Evolutionary conservation across 2,329 filamentous ascomycete genomes (phyloP).

Genomic region (Coniosporium tulheliwenetii): DNA sequence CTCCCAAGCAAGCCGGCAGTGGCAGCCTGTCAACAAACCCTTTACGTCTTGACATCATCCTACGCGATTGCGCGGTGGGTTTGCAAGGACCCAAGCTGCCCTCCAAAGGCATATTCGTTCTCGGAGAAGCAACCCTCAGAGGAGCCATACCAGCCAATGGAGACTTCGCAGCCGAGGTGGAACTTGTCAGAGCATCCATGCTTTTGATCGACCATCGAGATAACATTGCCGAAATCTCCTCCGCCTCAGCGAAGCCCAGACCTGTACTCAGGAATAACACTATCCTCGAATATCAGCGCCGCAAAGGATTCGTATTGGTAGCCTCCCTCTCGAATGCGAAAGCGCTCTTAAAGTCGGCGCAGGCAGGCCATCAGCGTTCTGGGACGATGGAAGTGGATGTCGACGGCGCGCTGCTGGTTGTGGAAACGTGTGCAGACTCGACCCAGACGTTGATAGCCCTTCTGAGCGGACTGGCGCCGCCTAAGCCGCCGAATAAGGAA

Average conservation of each 20-base stretch:
- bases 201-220: conserved; percentile 60
- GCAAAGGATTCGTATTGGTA: conserved; percentile 68
- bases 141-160: conserved; percentile 50
- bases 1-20: conserved; percentile 12
- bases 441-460: conserved; percentile 79
- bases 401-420: conserved; percentile 68
- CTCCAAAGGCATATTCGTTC: conserved; percentile 63
- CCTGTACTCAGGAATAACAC: conserved; percentile 19
- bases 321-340: conserved; percentile 76
- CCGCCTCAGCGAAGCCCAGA: conserved; percentile 7
- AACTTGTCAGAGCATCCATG: conserved; percentile 66
- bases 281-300: conserved; percentile 33
- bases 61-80: conserved; percentile 70
- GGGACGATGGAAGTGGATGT: conserved; percentile 63
- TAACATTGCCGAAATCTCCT: conserved; percentile 10
- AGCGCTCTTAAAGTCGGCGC: conserved; percentile 37
- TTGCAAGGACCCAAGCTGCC: conserved; percentile 62
- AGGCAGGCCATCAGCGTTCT: background rate
- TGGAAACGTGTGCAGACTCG: conserved; percentile 94
- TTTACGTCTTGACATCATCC: conserved; percentile 53
- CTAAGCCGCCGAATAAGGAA: conserved; percentile 65
- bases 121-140: conserved; percentile 64
- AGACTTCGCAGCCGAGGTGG: conserved; percentile 46
- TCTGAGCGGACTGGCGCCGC: conserved; percentile 66
- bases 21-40: conserved; percentile 15